These are phyloP conservation scores for sweet orange (Citrus sinensis) DNA, from an alignment of 345 rosid genomes.

Conservation along the genomic window DNA sequence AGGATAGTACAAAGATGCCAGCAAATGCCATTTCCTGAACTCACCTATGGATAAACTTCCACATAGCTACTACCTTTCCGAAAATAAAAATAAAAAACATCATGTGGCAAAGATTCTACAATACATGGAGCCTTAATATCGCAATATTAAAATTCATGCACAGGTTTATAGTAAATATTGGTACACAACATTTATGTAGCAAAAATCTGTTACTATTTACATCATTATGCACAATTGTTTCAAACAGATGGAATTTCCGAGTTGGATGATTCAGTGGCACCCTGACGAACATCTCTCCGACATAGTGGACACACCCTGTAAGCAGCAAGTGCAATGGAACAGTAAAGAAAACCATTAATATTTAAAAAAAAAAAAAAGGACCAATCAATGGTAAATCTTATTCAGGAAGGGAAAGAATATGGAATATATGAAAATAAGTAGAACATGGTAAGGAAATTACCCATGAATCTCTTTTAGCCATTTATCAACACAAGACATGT, in stretches of 20 bases:
- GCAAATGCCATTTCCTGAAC: conserved; percentile 4
- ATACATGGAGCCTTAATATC: not conserved
- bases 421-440: not conserved
- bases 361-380: not conserved
- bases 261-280: conserved; percentile 21
- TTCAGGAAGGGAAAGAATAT: not conserved
- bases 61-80: not conserved
- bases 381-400: not conserved
- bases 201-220: conserved; percentile 16
- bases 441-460: conserved; percentile 23
- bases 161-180: not conserved
- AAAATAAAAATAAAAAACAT: not conserved
- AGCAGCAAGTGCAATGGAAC: not conserved
- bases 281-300: conserved; percentile 63
- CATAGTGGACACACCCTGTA: conserved; percentile 74
- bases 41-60: not conserved
- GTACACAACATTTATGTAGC: not conserved
- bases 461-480: conserved; percentile 89
- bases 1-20: not conserved
- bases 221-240: conserved; percentile 22
- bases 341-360: not conserved
- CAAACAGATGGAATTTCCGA: conserved; percentile 35
- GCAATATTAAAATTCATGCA: not conserved
- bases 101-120: not conserved
- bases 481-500: conserved; percentile 74